A percentile compares a stretch with the other conserved stretches of the same genome.
These are phyloP conservation scores for Alnus rubra DNA, from an alignment of 306 rosid genomes.

Conservation along the genomic window DNA sequence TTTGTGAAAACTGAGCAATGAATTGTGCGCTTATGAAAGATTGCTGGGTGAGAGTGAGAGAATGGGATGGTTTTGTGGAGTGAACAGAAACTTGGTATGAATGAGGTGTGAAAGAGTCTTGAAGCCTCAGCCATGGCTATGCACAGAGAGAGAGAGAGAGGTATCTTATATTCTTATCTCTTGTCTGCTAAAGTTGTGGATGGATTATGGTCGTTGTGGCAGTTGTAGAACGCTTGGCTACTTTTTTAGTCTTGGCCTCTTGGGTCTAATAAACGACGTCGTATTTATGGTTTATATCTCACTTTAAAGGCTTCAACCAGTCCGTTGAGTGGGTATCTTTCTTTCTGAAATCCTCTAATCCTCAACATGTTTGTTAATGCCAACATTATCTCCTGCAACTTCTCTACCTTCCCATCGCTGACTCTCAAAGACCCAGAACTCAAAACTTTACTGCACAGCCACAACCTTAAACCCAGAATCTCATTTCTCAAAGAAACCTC, in stretches of 20 bases:
- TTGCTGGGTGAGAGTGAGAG: constrained; percentile 27
- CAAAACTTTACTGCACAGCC: constrained; percentile 37
- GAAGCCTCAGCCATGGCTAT: constrained; percentile 78
- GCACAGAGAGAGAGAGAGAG: background rate
- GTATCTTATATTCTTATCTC: constrained; percentile 81
- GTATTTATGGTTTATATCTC: background rate
- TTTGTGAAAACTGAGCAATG: constrained; percentile 57
- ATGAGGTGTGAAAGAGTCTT: constrained; percentile 34
- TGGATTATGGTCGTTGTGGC: constrained; percentile 16
- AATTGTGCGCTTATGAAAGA: constrained; percentile 38
- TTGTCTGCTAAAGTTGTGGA: background rate
- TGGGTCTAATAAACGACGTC: background rate
- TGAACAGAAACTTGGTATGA: constrained; percentile 41
- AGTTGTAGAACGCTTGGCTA: constrained; percentile 12
- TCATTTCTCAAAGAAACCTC: background rate
- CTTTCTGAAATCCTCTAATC: background rate
- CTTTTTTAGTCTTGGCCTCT: background rate
- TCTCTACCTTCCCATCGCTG: constrained; percentile 36
- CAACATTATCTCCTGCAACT: constrained; percentile 61
- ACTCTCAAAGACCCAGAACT: constrained; percentile 23
- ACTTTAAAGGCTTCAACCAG: background rate
- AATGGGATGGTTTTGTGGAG: constrained; percentile 29
- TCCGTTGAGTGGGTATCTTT: background rate
- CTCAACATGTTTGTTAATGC: constrained; percentile 42
- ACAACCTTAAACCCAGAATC: constrained; percentile 24